Base-by-base conservation (phyloP, 1,139 yeast species). In the Geotrichum fermentans region DNA sequence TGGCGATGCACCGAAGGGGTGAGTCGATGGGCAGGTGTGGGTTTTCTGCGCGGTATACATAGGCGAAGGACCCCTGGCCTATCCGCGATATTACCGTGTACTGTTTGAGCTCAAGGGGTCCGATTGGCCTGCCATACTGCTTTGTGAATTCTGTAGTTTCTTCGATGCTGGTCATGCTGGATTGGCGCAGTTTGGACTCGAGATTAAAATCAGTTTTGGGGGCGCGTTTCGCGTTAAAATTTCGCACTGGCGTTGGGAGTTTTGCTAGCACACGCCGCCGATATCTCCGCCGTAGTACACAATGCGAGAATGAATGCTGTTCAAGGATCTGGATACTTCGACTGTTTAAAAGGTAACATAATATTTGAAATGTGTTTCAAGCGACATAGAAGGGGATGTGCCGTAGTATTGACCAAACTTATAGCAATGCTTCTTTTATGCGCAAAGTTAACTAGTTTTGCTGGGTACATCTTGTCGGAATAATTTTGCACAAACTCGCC, bases 21-120 rank as follows among this genome's bases (percentile, higher is more conserved):
- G 52, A 42, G 11, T 51, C 49, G 41, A 28, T 45, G 2, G 51
- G 40, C 1, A 43, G 37, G 13, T 30, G 44, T 8, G 52, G 41
- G 44, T 56, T 50, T 30, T 56, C 58, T 1, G 58, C 58, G 34
- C 54, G 45, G 49, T 53, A 56, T 5, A 52, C 48, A 11, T 50
- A 43, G 0, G 58, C 49, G 17, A 51, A 44, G 0, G 58, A 43
- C 29, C 58, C 58, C 16, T 47, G 51, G 4, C 56, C 58, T 10
- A 55, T 49, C 29, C 42, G 21, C 3, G 47, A 47, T 16, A 46
- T 33, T 16, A 50, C 40, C 7, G 45, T 22, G 28, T 46, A 47
- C 14, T 43, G 28, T 20, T 24, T 29, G 13, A 42, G 29, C 11
- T 40, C 43, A 20, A 10, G 28, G 4, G 35, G 35, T 6, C 33